Conservation (phyloP, 2,329 filamentous ascomycete genomes). For the Phoma herbarum region DNA sequence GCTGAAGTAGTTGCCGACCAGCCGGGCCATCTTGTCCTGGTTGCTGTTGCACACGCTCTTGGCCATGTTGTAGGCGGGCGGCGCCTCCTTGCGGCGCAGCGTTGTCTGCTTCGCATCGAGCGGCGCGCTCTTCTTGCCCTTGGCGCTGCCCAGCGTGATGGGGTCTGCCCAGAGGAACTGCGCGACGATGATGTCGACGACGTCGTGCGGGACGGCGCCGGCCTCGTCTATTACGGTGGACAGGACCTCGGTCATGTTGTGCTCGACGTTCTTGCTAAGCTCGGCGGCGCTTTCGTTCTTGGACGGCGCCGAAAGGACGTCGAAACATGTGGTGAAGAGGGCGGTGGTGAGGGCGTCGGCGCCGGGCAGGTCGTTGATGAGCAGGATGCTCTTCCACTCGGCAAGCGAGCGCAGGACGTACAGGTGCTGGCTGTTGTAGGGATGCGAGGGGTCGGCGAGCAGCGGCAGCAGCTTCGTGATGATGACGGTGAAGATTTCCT, state of each 20-base stretch:
- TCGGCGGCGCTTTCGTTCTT: constrained; percentile 80
- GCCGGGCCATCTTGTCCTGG: constrained; percentile 92
- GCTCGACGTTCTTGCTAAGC: constrained; percentile 91
- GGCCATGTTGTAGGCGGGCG: constrained; percentile 94
- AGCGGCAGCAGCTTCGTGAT: constrained; percentile 84
- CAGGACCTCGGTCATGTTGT: constrained; percentile 87
- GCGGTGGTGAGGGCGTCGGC: constrained; percentile 74
- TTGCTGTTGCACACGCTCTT: constrained; percentile 91
- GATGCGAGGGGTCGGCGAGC: constrained; percentile 83
- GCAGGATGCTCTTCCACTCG: constrained; percentile 92
- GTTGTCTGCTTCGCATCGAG: constrained; percentile 82
- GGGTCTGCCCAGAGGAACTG: constrained; percentile 93
- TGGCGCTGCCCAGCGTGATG: constrained; percentile 56
- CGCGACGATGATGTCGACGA: constrained; percentile 91
- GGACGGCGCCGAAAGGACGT: constrained; percentile 82
- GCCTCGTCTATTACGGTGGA: constrained; percentile 89
- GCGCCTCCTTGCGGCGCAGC: constrained; percentile 84
- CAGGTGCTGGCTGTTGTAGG: constrained; percentile 92
- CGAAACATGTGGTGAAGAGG: constrained; percentile 91
- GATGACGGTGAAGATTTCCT: constrained; percentile 95
- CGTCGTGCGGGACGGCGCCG: constrained; percentile 76
- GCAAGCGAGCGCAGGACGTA: constrained; percentile 88
- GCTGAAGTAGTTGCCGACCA: constrained; percentile 96
- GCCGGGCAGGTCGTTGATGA: constrained; percentile 86
- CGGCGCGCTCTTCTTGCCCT: constrained; percentile 62